These are phyloP conservation scores for Cladosporium sp. DNA, from an alignment of 2,329 filamentous ascomycete genomes.

Conservation along the genomic window DNA sequence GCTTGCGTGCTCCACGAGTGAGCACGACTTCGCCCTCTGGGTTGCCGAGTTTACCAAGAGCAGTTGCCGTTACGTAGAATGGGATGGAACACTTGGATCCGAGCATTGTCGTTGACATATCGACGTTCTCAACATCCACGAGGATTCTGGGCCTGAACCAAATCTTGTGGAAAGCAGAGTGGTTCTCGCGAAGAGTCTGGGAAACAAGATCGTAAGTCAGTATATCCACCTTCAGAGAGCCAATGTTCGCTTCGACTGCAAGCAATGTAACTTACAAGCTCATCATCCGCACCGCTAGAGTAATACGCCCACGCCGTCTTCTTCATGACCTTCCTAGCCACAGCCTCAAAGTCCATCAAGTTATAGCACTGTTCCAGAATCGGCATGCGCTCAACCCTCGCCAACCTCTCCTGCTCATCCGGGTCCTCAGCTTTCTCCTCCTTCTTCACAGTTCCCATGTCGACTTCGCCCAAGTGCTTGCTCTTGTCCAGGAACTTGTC, in stretches of 20 bases:
- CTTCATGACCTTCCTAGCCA: conserved; percentile 88
- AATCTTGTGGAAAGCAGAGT: conserved; percentile 92
- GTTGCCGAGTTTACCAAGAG: conserved; percentile 89
- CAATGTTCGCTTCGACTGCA: conserved; percentile 1
- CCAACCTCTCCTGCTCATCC: conserved; percentile 68
- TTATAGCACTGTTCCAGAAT: conserved; percentile 86
- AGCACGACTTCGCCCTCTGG: conserved; percentile 91
- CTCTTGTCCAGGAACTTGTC: conserved; percentile 74
- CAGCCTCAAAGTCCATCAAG: conserved; percentile 90
- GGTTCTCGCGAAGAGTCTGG: conserved; percentile 91
- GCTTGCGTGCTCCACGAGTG: conserved; percentile 75
- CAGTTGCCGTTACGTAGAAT: conserved; percentile 95
- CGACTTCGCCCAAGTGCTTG: conserved; percentile 84
- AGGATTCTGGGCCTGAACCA: conserved; percentile 91
- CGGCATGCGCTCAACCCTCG: conserved; percentile 66
- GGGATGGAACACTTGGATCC: conserved; percentile 78
- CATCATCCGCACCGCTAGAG: conserved; percentile 85
- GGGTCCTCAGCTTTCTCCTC: conserved; percentile 65
- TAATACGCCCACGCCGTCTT: conserved; percentile 97
- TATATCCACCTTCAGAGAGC: neutral
- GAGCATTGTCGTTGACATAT: conserved; percentile 89
- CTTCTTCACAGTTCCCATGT: conserved; percentile 73
- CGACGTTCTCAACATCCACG: conserved; percentile 81
- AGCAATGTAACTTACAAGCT: conserved; percentile 58
- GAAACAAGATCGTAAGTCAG: conserved; percentile 19